These are phyloP conservation scores for Epichloe typhina DNA, from an alignment of 2,329 filamentous ascomycete genomes.

Conservation along the genomic window DNA sequence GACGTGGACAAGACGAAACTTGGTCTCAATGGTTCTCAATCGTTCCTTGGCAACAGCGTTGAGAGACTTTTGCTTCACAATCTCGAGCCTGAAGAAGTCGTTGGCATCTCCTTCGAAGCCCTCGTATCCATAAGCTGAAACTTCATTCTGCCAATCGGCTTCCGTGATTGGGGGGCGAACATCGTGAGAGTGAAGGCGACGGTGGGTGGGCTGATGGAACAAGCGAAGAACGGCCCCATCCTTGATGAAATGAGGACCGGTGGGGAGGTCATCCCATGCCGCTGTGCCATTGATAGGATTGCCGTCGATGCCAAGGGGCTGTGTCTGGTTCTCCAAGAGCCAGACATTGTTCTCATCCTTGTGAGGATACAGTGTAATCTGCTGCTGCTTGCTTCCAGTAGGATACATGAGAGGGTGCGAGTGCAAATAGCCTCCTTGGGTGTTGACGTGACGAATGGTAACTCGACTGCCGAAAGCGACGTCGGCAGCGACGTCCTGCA, in stretches of 20 bases:
- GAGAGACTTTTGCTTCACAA: constrained; percentile 79
- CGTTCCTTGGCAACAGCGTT: constrained; percentile 68
- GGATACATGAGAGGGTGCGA: constrained; percentile 98
- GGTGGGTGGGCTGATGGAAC: constrained; percentile 71
- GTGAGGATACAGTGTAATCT: constrained; percentile 95
- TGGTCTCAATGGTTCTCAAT: constrained; percentile 86
- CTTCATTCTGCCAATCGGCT: constrained; percentile 88
- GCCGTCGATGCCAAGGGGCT: constrained; percentile 66
- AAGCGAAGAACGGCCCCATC: constrained; percentile 72
- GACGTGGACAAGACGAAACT: constrained; percentile 87
- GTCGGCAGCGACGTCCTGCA: constrained; percentile 90
- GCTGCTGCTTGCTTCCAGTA: constrained; percentile 93
- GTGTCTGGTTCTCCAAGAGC: constrained; percentile 90
- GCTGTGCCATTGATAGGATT: constrained; percentile 64
- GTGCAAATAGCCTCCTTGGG: constrained; percentile 93
- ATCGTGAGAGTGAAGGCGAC: constrained; percentile 91
- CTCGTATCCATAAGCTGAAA: constrained; percentile 93
- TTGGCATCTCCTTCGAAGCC: constrained; percentile 96
- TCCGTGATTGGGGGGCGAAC: constrained; percentile 76
- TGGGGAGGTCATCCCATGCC: constrained; percentile 67
- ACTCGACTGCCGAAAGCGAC: constrained; percentile 81
- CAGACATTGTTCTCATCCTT: constrained; percentile 98
- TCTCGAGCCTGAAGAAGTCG: constrained; percentile 88
- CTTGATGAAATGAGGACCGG: constrained; percentile 50
- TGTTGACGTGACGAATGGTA: constrained; percentile 84